Evolutionary conservation across 1,139 yeast genomes (phyloP).

Genomic region (Candida pseudoviswanathii): DNA sequence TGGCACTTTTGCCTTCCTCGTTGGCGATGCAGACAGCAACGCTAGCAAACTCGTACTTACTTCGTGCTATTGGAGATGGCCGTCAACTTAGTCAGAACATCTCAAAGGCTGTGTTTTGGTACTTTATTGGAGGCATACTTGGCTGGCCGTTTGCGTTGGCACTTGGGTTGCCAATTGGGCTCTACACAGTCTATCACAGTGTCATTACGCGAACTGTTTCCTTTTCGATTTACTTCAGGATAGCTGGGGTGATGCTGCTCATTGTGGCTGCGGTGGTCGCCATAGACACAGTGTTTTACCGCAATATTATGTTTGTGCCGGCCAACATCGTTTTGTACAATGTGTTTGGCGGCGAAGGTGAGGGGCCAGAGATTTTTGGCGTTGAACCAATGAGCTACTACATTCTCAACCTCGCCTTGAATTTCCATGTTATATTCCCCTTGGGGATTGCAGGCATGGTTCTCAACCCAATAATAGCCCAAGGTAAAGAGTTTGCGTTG

Average conservation of each 20-base stretch:
- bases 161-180: conserved; percentile 61
- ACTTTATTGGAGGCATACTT: conserved; percentile 67
- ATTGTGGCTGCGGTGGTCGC: conserved; percentile 37
- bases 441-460: conserved; percentile 46
- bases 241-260: conserved; percentile 22
- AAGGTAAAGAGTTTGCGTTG: conserved; percentile 11
- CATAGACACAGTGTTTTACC: conserved; percentile 72
- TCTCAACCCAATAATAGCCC: conserved; percentile 18
- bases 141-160: conserved; percentile 93
- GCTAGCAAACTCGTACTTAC: conserved; percentile 46
- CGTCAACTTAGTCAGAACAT: conserved; percentile 11
- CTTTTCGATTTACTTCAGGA: conserved; percentile 20
- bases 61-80: conserved; percentile 19
- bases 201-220: neutral
- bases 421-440: conserved; percentile 62
- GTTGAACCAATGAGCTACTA: conserved; percentile 83
- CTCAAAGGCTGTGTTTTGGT: conserved; percentile 47
- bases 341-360: conserved; percentile 70
- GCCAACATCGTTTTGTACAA: conserved; percentile 82
- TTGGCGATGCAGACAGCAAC: conserved; percentile 75
- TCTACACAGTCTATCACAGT: conserved; percentile 25
- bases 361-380: conserved; percentile 92
- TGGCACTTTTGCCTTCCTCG: conserved; percentile 83
- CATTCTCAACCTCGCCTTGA: conserved; percentile 64
- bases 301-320: conserved; percentile 63